Conservation (phyloP, 177 flowering plant species). For the Vitis hybrid region DNA sequence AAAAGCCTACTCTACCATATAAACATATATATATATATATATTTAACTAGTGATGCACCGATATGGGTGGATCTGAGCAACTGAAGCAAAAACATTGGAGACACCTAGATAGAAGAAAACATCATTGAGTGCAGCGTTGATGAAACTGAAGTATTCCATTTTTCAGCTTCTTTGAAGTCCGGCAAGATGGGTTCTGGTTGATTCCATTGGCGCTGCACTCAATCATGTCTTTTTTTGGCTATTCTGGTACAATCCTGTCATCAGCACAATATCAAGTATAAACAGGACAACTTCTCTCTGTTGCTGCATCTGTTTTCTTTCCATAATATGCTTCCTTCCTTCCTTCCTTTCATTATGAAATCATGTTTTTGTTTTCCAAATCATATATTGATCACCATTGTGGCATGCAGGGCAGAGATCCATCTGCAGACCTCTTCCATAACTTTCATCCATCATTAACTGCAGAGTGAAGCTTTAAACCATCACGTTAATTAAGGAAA, state of each 20-base stretch:
- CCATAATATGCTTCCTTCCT: no score
- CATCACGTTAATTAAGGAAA: no score
- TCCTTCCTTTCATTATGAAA: neutral
- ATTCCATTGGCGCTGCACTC: slow-evolving; percentile 58
- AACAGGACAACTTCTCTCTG: neutral
- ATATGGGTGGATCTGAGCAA: no score
- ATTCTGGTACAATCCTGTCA: neutral
- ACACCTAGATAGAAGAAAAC: slow-evolving; percentile 29
- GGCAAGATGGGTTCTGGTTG: neutral
- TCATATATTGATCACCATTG: no score
- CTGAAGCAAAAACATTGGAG: neutral
- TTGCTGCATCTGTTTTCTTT: no score
- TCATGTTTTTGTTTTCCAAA: neutral
- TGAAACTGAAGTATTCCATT: slow-evolving; percentile 22
- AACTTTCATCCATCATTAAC: no score
- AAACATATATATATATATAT: no score
- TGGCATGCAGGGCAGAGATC: no score
- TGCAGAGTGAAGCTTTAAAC: no score
- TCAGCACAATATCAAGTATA: neutral
- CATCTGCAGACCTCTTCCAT: no score
- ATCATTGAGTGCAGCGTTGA: slow-evolving; percentile 91
- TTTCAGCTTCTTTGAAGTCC: neutral
- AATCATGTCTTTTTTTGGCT: slow-evolving; percentile 47
- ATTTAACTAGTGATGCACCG: no score
- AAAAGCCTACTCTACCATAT: no score